phyloP scores from a whole-genome alignment of 495 filamentous ascomycete genomes.

The Hypoxylon fragiforme region DNA sequence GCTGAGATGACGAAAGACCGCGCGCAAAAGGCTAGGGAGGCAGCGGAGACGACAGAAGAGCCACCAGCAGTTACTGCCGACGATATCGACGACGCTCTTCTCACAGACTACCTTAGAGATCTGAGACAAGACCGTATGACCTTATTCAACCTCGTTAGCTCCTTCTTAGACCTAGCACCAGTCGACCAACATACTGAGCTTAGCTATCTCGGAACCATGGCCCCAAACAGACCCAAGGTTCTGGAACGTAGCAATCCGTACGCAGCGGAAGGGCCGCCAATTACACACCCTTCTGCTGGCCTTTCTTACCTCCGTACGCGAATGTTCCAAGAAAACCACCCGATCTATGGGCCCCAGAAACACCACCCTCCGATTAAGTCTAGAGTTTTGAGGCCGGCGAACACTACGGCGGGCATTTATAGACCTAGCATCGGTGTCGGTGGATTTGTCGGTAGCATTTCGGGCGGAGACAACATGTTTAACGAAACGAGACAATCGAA shows the following conservation, averaged over 20 bases:
- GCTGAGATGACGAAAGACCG: conserved; percentile 54
- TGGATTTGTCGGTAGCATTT: conserved; percentile 48
- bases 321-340: conserved; percentile 74
- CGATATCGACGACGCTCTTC: conserved; percentile 62
- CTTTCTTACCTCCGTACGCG: conserved; percentile 79
- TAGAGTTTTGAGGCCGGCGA: conserved; percentile 60
- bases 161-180: conserved; percentile 60
- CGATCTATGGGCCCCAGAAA: conserved; percentile 75
- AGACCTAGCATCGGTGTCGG: conserved; percentile 49
- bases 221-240: conserved; percentile 15
- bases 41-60: neutral
- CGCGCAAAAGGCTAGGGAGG: conserved; percentile 40
- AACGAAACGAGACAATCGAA: conserved; percentile 21
- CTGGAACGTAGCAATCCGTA: conserved; percentile 48
- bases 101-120: conserved; percentile 61
- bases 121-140: conserved; percentile 56
- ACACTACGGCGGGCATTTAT: conserved; percentile 21
- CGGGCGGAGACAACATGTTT: conserved; percentile 33
- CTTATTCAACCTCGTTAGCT: conserved; percentile 52
- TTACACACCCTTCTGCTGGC: conserved; percentile 90
- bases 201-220: conserved; percentile 17
- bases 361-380: conserved; percentile 65
- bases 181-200: conserved; percentile 1
- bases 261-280: conserved; percentile 65
- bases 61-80: conserved; percentile 34